Percentiles rank a stretch among this genome's conserved stretches.
These are phyloP conservation scores for Volvox africanus DNA, from an alignment of 139 green algal species.

Conservation along the genomic window DNA sequence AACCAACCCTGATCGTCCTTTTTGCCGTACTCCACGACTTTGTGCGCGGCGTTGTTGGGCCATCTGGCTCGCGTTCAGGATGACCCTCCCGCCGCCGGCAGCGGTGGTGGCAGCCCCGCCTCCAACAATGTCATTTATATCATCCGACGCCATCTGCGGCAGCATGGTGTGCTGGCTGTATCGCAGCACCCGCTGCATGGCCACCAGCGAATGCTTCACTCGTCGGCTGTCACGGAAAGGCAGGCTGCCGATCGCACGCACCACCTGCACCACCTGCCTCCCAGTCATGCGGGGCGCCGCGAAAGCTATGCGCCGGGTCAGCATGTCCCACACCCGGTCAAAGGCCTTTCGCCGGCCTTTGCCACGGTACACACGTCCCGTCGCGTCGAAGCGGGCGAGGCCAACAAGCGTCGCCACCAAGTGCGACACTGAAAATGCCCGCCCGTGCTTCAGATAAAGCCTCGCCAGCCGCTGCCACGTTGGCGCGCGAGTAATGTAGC, in stretches of 20 bases:
- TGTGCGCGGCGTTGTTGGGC: background rate
- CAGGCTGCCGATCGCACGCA: background rate
- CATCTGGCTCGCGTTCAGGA: background rate
- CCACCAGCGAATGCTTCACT: background rate
- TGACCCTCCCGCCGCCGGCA: background rate
- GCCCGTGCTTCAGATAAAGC: background rate
- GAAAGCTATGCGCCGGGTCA: background rate
- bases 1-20: background rate
- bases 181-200: constrained; percentile 13
- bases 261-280: background rate
- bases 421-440: background rate
- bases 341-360: background rate
- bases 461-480: background rate
- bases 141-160: background rate
- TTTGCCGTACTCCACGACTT: too few species aligned
- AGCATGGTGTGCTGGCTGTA: background rate
- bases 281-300: constrained; percentile 10
- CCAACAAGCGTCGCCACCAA: background rate
- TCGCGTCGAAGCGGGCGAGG: background rate
- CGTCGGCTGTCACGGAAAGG: background rate
- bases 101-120: background rate
- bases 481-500: background rate
- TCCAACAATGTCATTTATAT: too few species aligned
- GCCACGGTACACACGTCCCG: background rate
- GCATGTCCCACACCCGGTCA: background rate